Percentiles rank a stretch among this genome's conserved stretches.
Conservation (phyloP, 371 early-diverging fungal species). For the Thermomucor indicae-seudaticae region DNA sequence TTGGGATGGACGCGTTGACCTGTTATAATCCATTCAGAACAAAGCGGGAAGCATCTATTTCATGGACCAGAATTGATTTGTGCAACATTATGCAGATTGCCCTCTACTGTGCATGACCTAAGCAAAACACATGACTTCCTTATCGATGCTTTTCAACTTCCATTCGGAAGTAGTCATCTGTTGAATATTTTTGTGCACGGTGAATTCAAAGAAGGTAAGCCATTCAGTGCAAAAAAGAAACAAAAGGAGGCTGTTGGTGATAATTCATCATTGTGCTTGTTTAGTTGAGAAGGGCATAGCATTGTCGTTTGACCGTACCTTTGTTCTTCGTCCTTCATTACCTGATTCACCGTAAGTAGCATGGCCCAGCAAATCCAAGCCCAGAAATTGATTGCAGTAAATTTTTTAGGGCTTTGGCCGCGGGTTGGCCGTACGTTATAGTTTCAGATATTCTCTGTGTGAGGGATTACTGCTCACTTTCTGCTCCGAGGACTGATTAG, state of each 20-base stretch:
- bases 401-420: constrained; percentile 26
- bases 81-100: constrained; percentile 31
- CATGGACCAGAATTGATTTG: constrained; percentile 37
- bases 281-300: constrained; percentile 20
- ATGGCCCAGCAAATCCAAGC: not conserved
- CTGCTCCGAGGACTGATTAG: too few relatives aligned
- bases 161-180: constrained; percentile 22
- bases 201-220: constrained; percentile 50
- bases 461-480: constrained; percentile 34
- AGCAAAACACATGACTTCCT: constrained; percentile 37
- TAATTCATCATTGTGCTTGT: too few relatives aligned
- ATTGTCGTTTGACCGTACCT: constrained; percentile 51
- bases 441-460: constrained; percentile 52
- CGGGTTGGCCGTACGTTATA: constrained; percentile 50
- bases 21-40: constrained; percentile 11
- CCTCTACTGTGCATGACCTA: constrained; percentile 41
- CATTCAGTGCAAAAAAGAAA: not conserved
- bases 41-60: constrained; percentile 24
- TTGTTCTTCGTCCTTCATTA: constrained; percentile 47
- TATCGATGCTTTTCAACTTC: constrained; percentile 52
- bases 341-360: constrained; percentile 45
- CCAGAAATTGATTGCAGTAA: not conserved
- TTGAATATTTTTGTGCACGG: constrained; percentile 38
- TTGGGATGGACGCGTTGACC: not conserved
- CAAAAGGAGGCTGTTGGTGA: too few relatives aligned